phyloP scores from a whole-genome alignment of 2,329 filamentous ascomycete genomes.

The Corinectria fuckeliana region DNA sequence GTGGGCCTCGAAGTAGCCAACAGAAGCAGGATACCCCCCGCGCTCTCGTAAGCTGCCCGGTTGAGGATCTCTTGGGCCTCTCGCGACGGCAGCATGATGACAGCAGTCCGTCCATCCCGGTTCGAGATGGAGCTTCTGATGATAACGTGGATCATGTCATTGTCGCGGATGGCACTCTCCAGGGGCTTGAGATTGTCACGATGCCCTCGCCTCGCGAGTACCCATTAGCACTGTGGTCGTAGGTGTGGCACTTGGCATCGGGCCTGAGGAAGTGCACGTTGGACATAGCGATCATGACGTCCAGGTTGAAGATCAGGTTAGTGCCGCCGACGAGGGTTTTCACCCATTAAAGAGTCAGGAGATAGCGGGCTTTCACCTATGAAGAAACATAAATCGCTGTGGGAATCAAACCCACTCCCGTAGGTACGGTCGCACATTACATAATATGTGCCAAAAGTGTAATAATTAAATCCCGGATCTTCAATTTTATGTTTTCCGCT shows the following conservation, averaged over 20 bases:
- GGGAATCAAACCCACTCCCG: too few relatives aligned
- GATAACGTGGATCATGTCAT: slow-evolving; percentile 47
- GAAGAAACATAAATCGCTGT: too few relatives aligned
- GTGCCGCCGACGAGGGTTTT: slow-evolving; percentile 35
- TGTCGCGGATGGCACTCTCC: slow-evolving; percentile 49
- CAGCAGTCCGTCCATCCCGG: slow-evolving; percentile 48
- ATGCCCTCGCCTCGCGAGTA: slow-evolving; percentile 56
- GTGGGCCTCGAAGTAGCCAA: slow-evolving; percentile 29
- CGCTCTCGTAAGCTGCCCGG: slow-evolving; percentile 37
- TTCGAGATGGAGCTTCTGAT: slow-evolving; percentile 45
- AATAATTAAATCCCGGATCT: too few relatives aligned
- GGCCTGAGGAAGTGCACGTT: slow-evolving; percentile 34
- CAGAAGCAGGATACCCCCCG: slow-evolving; percentile 25
- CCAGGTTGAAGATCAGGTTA: slow-evolving; percentile 32
- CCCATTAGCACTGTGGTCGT: slow-evolving; percentile 48
- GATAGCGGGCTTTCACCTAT: too few relatives aligned
- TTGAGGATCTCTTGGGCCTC: slow-evolving; percentile 43
- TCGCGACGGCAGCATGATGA: slow-evolving; percentile 47
- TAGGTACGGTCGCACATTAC: too few relatives aligned
- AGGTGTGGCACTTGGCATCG: slow-evolving; percentile 37
- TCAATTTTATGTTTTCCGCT: too few relatives aligned
- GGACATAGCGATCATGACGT: slow-evolving; percentile 30
- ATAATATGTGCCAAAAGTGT: too few relatives aligned
- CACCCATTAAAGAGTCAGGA: too few relatives aligned
- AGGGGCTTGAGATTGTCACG: slow-evolving; percentile 48